These are phyloP conservation scores for Corymbia calophylla DNA, from an alignment of 441 rosid genomes.

Conservation along the genomic window DNA sequence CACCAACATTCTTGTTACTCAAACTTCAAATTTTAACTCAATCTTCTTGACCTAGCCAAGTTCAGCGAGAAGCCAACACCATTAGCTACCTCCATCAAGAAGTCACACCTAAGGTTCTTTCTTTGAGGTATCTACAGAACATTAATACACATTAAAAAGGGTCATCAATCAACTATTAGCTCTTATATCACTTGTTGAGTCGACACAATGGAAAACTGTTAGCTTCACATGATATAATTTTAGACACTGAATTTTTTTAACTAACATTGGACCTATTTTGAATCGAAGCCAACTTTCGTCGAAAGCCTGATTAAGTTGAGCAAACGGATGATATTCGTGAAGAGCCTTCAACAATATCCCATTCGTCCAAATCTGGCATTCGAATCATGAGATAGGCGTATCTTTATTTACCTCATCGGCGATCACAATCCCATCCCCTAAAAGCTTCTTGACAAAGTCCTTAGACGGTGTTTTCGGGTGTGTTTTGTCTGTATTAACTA, in stretches of 20 bases:
- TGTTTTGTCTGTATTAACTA: too few species aligned
- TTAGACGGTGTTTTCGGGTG: too few species aligned
- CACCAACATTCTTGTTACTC: neutral
- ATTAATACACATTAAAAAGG: neutral
- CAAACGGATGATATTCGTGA: neutral
- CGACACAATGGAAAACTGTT: fast-evolving
- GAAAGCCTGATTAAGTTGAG: neutral
- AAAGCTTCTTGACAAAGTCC: too few species aligned
- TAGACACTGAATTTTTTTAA: neutral
- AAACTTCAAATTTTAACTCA: neutral
- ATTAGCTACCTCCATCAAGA: neutral
- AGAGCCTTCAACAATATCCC: neutral
- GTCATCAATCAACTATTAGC: neutral
- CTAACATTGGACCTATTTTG: neutral
- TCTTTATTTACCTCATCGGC: too few species aligned
- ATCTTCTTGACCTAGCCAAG: neutral
- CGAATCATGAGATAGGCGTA: neutral
- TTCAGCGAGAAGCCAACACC: neutral
- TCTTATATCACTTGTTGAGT: neutral
- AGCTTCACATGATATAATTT: neutral
- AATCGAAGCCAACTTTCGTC: neutral
- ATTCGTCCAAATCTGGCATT: too few species aligned
- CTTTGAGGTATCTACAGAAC: neutral
- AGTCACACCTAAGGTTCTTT: neutral
- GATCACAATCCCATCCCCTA: too few species aligned